Evolutionary conservation across 352 stramenopile genomes (phyloP).

Genomic region (Phytophthora constricta): DNA sequence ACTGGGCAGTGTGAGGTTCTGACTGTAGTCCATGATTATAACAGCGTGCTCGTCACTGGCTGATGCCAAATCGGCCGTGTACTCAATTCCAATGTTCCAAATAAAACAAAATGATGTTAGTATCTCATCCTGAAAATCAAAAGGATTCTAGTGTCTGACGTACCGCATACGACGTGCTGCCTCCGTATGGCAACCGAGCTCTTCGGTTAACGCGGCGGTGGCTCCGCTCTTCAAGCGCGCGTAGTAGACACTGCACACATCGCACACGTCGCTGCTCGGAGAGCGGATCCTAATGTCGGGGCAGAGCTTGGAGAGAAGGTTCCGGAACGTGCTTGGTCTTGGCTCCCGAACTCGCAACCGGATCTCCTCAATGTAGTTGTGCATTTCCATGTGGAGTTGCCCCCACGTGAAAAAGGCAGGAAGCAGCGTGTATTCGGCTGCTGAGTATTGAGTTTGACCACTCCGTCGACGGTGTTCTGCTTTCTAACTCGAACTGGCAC

Average conservation of each 20-base stretch:
- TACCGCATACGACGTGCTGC: slow-evolving; percentile 19
- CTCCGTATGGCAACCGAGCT: slow-evolving; percentile 3
- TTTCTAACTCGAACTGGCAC: background rate
- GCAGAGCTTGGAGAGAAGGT: slow-evolving; percentile 5
- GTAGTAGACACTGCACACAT: slow-evolving; percentile 13
- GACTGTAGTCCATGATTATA: slow-evolving; percentile 24
- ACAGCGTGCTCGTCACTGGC: slow-evolving; percentile 11
- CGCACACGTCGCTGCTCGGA: slow-evolving; percentile 16
- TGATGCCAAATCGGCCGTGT: slow-evolving; percentile 4
- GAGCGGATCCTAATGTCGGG: slow-evolving; percentile 16
- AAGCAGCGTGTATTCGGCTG: slow-evolving; percentile 7
- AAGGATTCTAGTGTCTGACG: slow-evolving; percentile 1
- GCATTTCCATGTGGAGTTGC: slow-evolving; percentile 18
- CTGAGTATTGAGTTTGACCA: background rate
- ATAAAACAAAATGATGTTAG: slow-evolving; percentile 14
- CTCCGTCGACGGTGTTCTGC: background rate
- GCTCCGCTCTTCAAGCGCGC: background rate
- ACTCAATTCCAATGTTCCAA: slow-evolving; percentile 11
- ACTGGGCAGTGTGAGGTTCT: slow-evolving; percentile 29
- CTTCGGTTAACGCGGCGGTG: slow-evolving; percentile 11
- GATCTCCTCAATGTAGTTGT: slow-evolving; percentile 16
- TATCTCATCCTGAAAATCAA: slow-evolving; percentile 10
- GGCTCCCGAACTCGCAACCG: background rate
- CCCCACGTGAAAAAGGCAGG: slow-evolving; percentile 25
- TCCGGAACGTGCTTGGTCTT: slow-evolving; percentile 3